Conservation (phyloP, 2,329 filamentous ascomycete species). For the Colletotrichum sp. region DNA sequence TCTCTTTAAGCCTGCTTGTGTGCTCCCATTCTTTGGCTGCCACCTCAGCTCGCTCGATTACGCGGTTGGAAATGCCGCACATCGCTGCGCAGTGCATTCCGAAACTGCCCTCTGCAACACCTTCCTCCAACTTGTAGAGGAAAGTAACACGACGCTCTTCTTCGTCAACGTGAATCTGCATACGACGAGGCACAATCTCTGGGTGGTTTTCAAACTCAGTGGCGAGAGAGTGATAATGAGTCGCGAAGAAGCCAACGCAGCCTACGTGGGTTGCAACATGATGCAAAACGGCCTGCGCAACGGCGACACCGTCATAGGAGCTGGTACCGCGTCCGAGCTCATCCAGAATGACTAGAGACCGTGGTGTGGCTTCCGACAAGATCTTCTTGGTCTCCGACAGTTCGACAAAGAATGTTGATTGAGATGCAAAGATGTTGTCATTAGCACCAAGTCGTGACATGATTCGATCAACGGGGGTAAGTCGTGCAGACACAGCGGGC, state of each 20-base stretch:
- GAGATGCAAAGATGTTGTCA: conserved; percentile 98
- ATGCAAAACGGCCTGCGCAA: conserved; percentile 96
- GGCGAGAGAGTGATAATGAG: conserved; percentile 93
- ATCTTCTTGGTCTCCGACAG: conserved; percentile 98
- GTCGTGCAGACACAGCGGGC: conserved; percentile 78
- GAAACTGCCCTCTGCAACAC: conserved; percentile 94
- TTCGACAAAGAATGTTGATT: conserved; percentile 98
- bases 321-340: conserved; percentile 94
- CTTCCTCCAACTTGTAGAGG: conserved; percentile 90
- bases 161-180: conserved; percentile 95
- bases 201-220: conserved; percentile 90
- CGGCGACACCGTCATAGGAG: conserved; percentile 94
- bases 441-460: conserved; percentile 98
- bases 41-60: conserved; percentile 86
- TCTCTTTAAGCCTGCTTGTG: conserved; percentile 88
- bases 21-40: conserved; percentile 95
- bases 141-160: conserved; percentile 88
- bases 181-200: conserved; percentile 83
- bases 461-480: conserved; percentile 94
- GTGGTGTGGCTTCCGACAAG: conserved; percentile 87
- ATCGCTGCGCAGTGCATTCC: conserved; percentile 99
- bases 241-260: conserved; percentile 95
- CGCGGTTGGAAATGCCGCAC: conserved; percentile 86
- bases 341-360: conserved; percentile 94
- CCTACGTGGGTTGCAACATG: conserved; percentile 93